Percentiles rank a stretch among this genome's conserved stretches.
phyloP scores from a whole-genome alignment of 805 yeast genomes.

The Suhomyces tanzawaensis region DNA sequence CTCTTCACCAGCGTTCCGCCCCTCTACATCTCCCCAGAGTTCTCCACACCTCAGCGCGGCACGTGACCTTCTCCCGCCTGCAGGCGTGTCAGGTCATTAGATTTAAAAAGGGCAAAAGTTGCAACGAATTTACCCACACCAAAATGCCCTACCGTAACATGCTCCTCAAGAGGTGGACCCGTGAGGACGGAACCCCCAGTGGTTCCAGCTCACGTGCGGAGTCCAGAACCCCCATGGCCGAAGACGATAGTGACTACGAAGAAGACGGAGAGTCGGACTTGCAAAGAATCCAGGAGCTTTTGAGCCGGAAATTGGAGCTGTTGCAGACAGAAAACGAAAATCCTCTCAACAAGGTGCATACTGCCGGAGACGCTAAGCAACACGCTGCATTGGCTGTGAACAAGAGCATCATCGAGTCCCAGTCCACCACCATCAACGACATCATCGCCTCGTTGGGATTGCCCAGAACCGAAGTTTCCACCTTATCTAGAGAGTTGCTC shows the following conservation, averaged over 20 bases:
- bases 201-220: slow-evolving; percentile 13
- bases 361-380: slow-evolving; percentile 20
- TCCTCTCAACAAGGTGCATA: slow-evolving; percentile 6
- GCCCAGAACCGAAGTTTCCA: slow-evolving; percentile 45
- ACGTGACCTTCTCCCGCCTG: too few relatives aligned
- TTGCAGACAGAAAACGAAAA: slow-evolving; percentile 10
- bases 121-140: background rate
- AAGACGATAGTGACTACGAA: slow-evolving; percentile 17
- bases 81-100: background rate
- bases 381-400: slow-evolving; percentile 30
- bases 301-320: slow-evolving; percentile 11
- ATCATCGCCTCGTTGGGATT: slow-evolving; percentile 41
- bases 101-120: background rate
- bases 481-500: slow-evolving; percentile 47
- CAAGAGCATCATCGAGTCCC: slow-evolving; percentile 34
- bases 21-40: too few relatives aligned
- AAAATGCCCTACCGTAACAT: slow-evolving; percentile 4
- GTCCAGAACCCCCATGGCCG: slow-evolving; percentile 14
- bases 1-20: too few relatives aligned
- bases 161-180: slow-evolving; percentile 5
- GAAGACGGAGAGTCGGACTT: slow-evolving; percentile 15
- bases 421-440: slow-evolving; percentile 41
- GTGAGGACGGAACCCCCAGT: slow-evolving; percentile 12
- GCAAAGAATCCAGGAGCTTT: slow-evolving; percentile 12
- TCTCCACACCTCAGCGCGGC: too few relatives aligned